These are phyloP conservation scores for Fusarium domesticum DNA, from an alignment of 2,329 filamentous ascomycete species.

Conservation along the genomic window DNA sequence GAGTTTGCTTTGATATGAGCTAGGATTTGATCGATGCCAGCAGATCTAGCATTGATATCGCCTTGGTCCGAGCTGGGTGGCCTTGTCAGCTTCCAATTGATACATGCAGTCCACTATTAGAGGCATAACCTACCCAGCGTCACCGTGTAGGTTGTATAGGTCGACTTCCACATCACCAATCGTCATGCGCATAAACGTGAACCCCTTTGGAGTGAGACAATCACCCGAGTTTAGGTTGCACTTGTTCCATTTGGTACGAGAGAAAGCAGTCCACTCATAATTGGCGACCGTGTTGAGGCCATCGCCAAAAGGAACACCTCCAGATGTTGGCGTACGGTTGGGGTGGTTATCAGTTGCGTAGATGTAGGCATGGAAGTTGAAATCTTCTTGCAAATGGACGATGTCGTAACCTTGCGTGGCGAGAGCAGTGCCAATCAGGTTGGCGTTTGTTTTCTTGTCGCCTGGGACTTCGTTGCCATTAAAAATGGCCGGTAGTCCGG, in stretches of 20 bases:
- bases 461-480: slow-evolving; percentile 60
- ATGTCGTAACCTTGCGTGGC: slow-evolving; percentile 57
- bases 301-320: slow-evolving; percentile 60
- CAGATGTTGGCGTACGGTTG: slow-evolving; percentile 61
- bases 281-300: slow-evolving; percentile 64
- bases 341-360: slow-evolving; percentile 59
- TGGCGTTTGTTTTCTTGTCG: slow-evolving; percentile 58
- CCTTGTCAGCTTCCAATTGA: not conserved
- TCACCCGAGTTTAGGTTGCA: slow-evolving; percentile 59
- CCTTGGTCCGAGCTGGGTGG: slow-evolving; percentile 41
- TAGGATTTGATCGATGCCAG: slow-evolving; percentile 59
- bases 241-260: slow-evolving; percentile 55
- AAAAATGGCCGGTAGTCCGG: slow-evolving; percentile 55
- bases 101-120: not conserved
- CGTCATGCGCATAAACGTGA: slow-evolving; percentile 61
- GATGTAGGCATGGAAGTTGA: slow-evolving; percentile 64
- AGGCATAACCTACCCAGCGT: slow-evolving; percentile 49
- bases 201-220: slow-evolving; percentile 67
- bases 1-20: slow-evolving; percentile 56
- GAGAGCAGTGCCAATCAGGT: slow-evolving; percentile 55
- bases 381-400: slow-evolving; percentile 66
- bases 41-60: slow-evolving; percentile 54
- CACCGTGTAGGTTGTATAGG: slow-evolving; percentile 64
- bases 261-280: slow-evolving; percentile 51
- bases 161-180: slow-evolving; percentile 57